Evolutionary conservation across 2,329 filamentous ascomycete species (phyloP).

Genomic region (Aureobasidium vineae): DNA sequence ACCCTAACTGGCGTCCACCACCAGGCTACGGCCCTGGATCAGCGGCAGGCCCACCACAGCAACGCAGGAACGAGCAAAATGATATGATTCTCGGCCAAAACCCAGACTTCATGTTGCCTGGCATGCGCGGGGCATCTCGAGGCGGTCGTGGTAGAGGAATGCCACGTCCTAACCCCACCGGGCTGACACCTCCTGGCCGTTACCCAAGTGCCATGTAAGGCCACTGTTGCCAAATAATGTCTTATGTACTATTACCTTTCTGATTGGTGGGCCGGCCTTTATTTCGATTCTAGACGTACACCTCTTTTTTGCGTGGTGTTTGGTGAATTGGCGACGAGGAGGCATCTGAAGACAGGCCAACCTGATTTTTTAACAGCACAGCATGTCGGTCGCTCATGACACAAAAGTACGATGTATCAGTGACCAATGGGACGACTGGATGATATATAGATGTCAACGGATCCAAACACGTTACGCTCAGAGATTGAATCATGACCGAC

Average conservation of each 20-base stretch:
- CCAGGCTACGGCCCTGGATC: slow-evolving; percentile 41
- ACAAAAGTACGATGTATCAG: neutral
- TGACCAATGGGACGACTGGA: slow-evolving; percentile 5
- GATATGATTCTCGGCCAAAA: slow-evolving; percentile 76
- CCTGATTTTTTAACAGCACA: neutral
- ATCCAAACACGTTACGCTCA: neutral
- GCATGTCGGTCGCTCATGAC: neutral
- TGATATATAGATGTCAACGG: slow-evolving; percentile 6
- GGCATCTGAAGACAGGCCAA: neutral
- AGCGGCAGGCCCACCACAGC: slow-evolving; percentile 38
- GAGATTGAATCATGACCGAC: neutral
- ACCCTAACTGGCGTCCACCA: slow-evolving; percentile 74
- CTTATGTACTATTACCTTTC: slow-evolving; percentile 21
- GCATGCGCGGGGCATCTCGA: slow-evolving; percentile 38
- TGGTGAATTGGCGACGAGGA: neutral
- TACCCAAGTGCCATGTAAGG: slow-evolving; percentile 35
- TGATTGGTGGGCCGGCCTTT: slow-evolving; percentile 9
- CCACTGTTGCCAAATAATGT: slow-evolving; percentile 10
- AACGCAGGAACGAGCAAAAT: slow-evolving; percentile 52
- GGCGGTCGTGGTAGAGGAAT: slow-evolving; percentile 33
- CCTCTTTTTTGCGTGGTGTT: neutral
- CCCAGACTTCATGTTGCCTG: slow-evolving; percentile 78
- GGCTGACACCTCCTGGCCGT: slow-evolving; percentile 36
- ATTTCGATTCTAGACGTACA: slow-evolving; percentile 20
- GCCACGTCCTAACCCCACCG: slow-evolving; percentile 27